A percentile compares a stretch with the other conserved stretches of the same genome.
Evolutionary conservation across 768 basidiomycete genomes (phyloP).

Genomic region (Leccinum broughii): DNA sequence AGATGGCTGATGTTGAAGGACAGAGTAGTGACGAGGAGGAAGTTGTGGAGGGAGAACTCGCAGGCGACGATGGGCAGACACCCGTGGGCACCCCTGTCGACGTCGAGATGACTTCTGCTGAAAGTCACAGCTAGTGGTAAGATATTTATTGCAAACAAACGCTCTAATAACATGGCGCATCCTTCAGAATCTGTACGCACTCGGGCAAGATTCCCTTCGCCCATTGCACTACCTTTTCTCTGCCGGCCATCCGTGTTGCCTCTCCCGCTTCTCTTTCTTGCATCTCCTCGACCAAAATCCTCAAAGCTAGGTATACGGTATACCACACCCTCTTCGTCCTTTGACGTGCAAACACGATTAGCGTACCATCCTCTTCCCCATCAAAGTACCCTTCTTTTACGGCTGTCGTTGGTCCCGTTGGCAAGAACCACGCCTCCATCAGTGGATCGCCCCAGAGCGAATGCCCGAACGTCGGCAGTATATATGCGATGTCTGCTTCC

Average conservation of each 20-base stretch:
- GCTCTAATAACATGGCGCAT: constrained; percentile 34
- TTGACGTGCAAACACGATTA: constrained; percentile 63
- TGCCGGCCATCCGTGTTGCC: constrained; percentile 19
- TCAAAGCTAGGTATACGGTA: constrained; percentile 58
- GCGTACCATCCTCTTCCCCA: constrained; percentile 44
- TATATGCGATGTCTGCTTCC: constrained; percentile 32
- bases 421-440: constrained; percentile 63
- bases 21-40: constrained; percentile 42
- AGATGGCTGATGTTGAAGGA: constrained; percentile 31
- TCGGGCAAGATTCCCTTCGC: constrained; percentile 41
- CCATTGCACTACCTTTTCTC: constrained; percentile 36
- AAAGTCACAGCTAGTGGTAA: constrained; percentile 11
- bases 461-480: constrained; percentile 46
- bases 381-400: constrained; percentile 60
- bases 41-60: constrained; percentile 37
- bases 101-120: constrained; percentile 21
- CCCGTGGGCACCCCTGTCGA: constrained; percentile 24
- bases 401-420: constrained; percentile 46
- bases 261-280: constrained; percentile 14
- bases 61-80: constrained; percentile 31
- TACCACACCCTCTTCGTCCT: constrained; percentile 80
- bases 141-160: background rate
- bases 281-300: constrained; percentile 49
- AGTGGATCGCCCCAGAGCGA: constrained; percentile 79
- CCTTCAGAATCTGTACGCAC: constrained; percentile 46